A percentile compares a stretch with the other conserved stretches of the same genome.
Evolutionary conservation across 129 eudicot species (phyloP).

Genomic region (Smallanthus sonchifolius): DNA sequence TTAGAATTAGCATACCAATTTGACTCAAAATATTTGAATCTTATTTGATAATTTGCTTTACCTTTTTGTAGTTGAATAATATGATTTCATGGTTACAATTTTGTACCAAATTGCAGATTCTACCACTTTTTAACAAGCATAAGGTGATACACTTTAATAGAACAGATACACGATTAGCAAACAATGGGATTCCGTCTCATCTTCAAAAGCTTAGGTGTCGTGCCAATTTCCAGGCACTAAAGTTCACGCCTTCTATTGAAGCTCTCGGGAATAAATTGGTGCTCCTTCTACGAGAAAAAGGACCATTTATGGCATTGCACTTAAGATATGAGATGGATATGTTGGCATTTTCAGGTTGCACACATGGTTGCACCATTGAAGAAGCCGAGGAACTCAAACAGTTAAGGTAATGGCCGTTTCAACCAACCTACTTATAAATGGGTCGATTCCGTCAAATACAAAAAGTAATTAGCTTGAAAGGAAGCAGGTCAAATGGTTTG

Average conservation of each 20-base stretch:
- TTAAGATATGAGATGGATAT: conserved; percentile 97
- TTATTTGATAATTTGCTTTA: not conserved
- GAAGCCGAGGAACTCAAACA: conserved; percentile 91
- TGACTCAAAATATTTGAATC: not conserved
- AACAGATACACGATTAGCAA: conserved; percentile 91
- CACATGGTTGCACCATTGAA: conserved; percentile 86
- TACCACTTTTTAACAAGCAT: conserved; percentile 77
- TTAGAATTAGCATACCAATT: not conserved
- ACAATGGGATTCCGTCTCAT: conserved; percentile 74
- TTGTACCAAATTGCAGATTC: conserved; percentile 52
- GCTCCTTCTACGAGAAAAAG: conserved; percentile 55
- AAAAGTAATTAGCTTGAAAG: not conserved
- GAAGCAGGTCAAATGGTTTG: not conserved
- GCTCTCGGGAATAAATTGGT: conserved; percentile 72
- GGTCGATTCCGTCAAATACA: not conserved
- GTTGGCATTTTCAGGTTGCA: conserved; percentile 98
- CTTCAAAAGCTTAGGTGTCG: conserved; percentile 94
- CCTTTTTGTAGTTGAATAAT: not conserved
- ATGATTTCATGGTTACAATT: conserved; percentile 11
- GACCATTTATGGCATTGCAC: conserved; percentile 84
- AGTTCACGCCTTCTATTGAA: conserved; percentile 82
- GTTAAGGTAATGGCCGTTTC: conserved; percentile 51
- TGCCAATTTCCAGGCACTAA: conserved; percentile 86
- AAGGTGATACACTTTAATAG: conserved; percentile 81
- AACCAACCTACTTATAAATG: not conserved